Base-by-base conservation (phyloP, 768 basidiomycete genomes). In the Filobasidium wieringae region DNA sequence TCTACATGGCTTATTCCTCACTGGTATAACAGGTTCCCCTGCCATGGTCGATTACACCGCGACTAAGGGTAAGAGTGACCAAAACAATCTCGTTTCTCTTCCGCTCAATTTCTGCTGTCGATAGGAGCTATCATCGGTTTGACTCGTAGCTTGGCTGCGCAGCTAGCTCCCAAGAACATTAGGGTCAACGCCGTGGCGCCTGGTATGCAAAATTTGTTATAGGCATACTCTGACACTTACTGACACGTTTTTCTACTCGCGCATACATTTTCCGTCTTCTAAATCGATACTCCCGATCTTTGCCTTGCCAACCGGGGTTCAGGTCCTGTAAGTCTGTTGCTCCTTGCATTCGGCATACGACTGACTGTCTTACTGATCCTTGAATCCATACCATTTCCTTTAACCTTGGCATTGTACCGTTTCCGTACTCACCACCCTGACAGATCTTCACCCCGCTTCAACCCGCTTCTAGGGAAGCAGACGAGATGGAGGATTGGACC, bases 381-480 rank as follows among this genome's bases (percentile, higher is more conserved):
- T n/a, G 11, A n/a, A 8, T 47, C 43, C 29, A 47, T 27, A 39
- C 37, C 12, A 39, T 39, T 12, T 19, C 37, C 19, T 39, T 12
- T 39, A 12, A 39, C 37, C 37, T 39, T 39, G 14, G 37, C 14
- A 19, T 12, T 39, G 19, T 12, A 39, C 26, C 4, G 14, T 32
- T n/a, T 39, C n/a, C n/a, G n/a, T n/a, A n/a, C n/a, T n/a, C 11
- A 37, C 36, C 9, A 2, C 78, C 79, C 26, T 81, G 82, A 1
- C 81, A 80, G 8, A 78, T 83, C 45, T 76, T 79, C 63, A 82
- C 82, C 0, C 78, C 82, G 0, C 75, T 84, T 4, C 82, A 83
- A 63, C 78, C 82, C 4, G 78, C 79, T 0, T 80, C 79, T 3
- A 76, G 82, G 51, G 69, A 76, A 0, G 75, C 76, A 6, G 80